Conservation (phyloP, 2,329 filamentous ascomycete genomes). For the Curvularia lunata region DNA sequence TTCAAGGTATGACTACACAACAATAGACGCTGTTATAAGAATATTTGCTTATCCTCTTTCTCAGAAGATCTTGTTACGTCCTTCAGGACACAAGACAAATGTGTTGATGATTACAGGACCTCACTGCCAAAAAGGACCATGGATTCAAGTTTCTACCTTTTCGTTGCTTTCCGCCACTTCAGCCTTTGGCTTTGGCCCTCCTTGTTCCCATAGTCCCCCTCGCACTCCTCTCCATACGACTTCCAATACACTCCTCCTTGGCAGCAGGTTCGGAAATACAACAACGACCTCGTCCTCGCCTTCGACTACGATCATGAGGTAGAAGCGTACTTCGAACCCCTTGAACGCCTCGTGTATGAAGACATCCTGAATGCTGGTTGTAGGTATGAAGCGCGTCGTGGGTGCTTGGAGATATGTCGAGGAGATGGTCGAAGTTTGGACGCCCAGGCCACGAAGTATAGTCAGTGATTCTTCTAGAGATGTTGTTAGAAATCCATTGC, state of each 20-base stretch:
- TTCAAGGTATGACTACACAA: slow-evolving; percentile 18
- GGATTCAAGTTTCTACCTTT: neutral
- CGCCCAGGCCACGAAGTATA: slow-evolving; percentile 84
- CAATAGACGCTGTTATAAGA: slow-evolving; percentile 2
- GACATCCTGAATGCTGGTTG: slow-evolving; percentile 88
- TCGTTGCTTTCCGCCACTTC: neutral
- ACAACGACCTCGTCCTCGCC: slow-evolving; percentile 88
- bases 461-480: slow-evolving; percentile 79
- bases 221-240: slow-evolving; percentile 87
- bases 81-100: neutral
- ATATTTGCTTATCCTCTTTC: slow-evolving; percentile 13
- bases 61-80: slow-evolving; percentile 1
- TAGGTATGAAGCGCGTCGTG: slow-evolving; percentile 82
- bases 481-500: slow-evolving; percentile 29
- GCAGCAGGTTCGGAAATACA: slow-evolving; percentile 87
- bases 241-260: slow-evolving; percentile 76
- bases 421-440: slow-evolving; percentile 81
- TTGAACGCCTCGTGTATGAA: slow-evolving; percentile 94
- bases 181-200: neutral
- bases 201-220: slow-evolving; percentile 76
- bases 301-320: slow-evolving; percentile 87
- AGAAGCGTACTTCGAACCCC: slow-evolving; percentile 89
- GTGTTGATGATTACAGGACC: neutral
- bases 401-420: slow-evolving; percentile 69
- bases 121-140: neutral